These are phyloP conservation scores for Rhodosporidiobolus sp. DNA, from an alignment of 768 basidiomycete genomes.

Conservation along the genomic window DNA sequence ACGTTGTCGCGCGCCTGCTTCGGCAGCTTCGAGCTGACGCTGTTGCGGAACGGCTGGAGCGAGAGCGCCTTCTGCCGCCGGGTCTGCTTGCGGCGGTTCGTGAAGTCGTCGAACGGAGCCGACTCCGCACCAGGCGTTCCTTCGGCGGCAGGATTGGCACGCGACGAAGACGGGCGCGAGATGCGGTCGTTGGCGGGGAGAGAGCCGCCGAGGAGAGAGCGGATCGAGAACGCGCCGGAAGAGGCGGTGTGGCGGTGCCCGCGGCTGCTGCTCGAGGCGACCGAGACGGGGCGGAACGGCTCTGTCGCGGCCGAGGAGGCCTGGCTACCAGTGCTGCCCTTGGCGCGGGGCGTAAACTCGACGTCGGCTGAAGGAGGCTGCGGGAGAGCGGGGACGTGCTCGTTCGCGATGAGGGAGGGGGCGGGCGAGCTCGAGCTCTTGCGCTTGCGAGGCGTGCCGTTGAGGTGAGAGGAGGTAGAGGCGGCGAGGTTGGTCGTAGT, in stretches of 20 bases:
- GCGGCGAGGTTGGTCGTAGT: neutral
- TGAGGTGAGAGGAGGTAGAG: neutral
- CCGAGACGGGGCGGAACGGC: constrained; percentile 1
- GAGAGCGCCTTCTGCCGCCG: constrained; percentile 70
- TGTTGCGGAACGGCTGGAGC: constrained; percentile 49
- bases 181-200: neutral
- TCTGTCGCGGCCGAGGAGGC: no score
- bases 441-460: constrained; percentile 34
- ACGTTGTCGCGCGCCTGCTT: constrained; percentile 22
- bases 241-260: constrained; percentile 33
- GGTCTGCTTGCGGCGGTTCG: constrained; percentile 25
- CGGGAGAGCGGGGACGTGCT: neutral
- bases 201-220: constrained; percentile 36
- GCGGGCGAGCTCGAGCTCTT: constrained; percentile 36
- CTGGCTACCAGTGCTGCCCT: constrained; percentile 10
- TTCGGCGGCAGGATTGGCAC: neutral
- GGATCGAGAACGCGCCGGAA: constrained; percentile 42
- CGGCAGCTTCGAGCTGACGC: constrained; percentile 26
- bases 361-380: neutral
- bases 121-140: constrained; percentile 1
- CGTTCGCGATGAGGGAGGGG: constrained; percentile 1
- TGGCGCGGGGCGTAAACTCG: neutral
- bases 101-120: constrained; percentile 31
- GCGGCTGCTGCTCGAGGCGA: constrained; percentile 22
- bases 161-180: neutral